phyloP scores from a whole-genome alignment of 352 stramenopile species.

The Peronospora destructor region DNA sequence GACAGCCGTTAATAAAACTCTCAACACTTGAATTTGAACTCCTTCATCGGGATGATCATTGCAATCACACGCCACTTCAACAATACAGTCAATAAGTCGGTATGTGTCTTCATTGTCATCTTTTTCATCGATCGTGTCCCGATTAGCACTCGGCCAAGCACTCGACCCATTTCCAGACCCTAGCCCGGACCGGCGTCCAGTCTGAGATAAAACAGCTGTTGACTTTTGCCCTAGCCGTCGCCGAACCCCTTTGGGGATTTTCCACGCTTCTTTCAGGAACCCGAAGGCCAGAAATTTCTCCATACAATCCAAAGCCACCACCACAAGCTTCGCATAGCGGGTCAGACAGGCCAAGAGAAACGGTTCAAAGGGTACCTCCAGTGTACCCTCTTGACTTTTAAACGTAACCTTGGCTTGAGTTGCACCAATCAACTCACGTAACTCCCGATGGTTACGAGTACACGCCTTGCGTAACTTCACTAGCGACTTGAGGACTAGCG shows the following conservation, averaged over 20 bases:
- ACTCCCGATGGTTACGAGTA: constrained; percentile 64
- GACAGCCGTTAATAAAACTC: constrained; percentile 87
- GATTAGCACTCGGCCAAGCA: constrained; percentile 5
- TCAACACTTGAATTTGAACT: constrained; percentile 91
- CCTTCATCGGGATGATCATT: constrained; percentile 87
- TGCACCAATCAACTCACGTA: constrained; percentile 62
- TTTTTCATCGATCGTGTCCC: constrained; percentile 12
- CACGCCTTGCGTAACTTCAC: constrained; percentile 72
- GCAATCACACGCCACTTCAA: constrained; percentile 87
- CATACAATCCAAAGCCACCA: constrained; percentile 80
- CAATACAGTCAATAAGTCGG: constrained; percentile 82
- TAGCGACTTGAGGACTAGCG: constrained; percentile 63
- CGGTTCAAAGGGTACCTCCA: constrained; percentile 64
- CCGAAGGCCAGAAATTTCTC: constrained; percentile 89
- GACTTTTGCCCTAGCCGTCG: constrained; percentile 61
- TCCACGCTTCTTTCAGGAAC: constrained; percentile 60
- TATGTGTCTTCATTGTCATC: constrained; percentile 26
- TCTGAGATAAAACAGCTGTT: constrained; percentile 17
- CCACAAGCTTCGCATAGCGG: constrained; percentile 69
- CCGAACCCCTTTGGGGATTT: constrained; percentile 53
- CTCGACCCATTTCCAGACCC: constrained; percentile 6
- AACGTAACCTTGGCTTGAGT: constrained; percentile 40
- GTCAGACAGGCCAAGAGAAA: constrained; percentile 71
- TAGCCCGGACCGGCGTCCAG: constrained; percentile 11
- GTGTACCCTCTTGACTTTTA: constrained; percentile 20